phyloP scores from a whole-genome alignment of 306 rosid genomes.

The Phaseolus lunatus region DNA sequence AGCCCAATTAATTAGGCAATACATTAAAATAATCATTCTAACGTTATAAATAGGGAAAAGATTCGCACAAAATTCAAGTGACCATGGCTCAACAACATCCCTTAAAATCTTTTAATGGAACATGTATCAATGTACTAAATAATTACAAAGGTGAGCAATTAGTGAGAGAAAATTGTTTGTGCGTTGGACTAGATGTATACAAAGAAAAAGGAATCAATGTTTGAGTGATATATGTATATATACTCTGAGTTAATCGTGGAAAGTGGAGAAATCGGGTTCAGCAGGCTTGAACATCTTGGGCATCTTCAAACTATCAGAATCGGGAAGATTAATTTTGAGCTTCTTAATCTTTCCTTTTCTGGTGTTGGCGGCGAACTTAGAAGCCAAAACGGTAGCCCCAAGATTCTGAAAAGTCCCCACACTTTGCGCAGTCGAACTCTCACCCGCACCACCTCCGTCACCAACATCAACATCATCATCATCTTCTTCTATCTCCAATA shows the following conservation, averaged over 20 bases:
- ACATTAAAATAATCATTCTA: too few species aligned
- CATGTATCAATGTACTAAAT: too few species aligned
- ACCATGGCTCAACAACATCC: too few species aligned
- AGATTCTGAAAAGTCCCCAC: slow-evolving; percentile 35
- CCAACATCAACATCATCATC: neutral
- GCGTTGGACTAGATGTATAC: too few species aligned
- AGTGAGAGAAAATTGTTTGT: too few species aligned
- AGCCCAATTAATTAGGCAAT: too few species aligned
- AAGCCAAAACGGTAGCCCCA: slow-evolving; percentile 71
- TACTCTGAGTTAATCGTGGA: neutral
- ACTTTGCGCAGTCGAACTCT: slow-evolving; percentile 4
- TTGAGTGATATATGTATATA: too few species aligned
- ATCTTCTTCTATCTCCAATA: slow-evolving; percentile 42
- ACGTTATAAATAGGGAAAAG: too few species aligned
- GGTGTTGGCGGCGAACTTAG: slow-evolving; percentile 78
- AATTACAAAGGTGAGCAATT: too few species aligned
- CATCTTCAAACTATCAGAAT: slow-evolving; percentile 64
- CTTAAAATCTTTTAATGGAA: too few species aligned
- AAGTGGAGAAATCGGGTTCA: slow-evolving; percentile 80
- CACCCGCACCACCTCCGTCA: slow-evolving; percentile 27
- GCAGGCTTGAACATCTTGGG: slow-evolving; percentile 93
- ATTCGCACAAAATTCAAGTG: too few species aligned
- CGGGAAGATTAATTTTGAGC: slow-evolving; percentile 45
- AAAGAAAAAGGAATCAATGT: too few species aligned
- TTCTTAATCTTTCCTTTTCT: slow-evolving; percentile 57